These are phyloP conservation scores for Suillus placidus DNA, from an alignment of 768 basidiomycete species.

Conservation along the genomic window DNA sequence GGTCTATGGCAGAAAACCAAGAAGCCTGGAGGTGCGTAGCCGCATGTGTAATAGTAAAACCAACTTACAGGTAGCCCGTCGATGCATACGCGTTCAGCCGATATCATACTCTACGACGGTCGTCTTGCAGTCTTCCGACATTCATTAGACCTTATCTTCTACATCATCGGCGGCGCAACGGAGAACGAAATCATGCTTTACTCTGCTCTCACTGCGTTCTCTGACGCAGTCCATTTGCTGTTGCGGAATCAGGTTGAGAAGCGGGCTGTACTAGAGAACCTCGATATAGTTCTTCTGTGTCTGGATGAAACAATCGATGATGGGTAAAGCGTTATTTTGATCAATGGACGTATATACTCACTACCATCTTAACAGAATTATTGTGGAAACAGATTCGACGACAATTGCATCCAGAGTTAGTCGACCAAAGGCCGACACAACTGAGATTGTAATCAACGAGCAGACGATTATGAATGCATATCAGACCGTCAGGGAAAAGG, in stretches of 20 bases:
- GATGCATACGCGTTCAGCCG: constrained; percentile 54
- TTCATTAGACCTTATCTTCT: constrained; percentile 93
- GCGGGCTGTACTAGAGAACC: constrained; percentile 88
- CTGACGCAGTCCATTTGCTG: constrained; percentile 83
- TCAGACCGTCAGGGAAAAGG: constrained; percentile 83
- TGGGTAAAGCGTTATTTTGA: constrained; percentile 61
- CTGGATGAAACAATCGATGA: constrained; percentile 98
- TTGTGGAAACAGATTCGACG: constrained; percentile 93
- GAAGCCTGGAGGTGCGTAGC: constrained; percentile 78
- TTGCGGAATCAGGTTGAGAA: constrained; percentile 95
- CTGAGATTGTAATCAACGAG: constrained; percentile 98
- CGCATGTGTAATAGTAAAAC: not conserved
- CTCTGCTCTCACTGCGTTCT: constrained; percentile 78
- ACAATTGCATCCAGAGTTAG: constrained; percentile 97
- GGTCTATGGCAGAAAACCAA: constrained; percentile 95
- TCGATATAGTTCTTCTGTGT: constrained; percentile 90
- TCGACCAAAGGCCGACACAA: constrained; percentile 88
- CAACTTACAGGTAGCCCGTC: not conserved
- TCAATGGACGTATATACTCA: constrained; percentile 12
- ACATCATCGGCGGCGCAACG: constrained; percentile 81
- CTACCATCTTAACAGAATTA: constrained; percentile 60
- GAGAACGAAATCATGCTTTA: constrained; percentile 98
- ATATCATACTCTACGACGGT: constrained; percentile 89
- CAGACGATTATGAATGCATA: constrained; percentile 94
- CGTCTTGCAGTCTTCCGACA: constrained; percentile 94